Percentiles rank a stretch among this genome's conserved stretches.
phyloP scores from a whole-genome alignment of 176 grass and related monocot genomes.

The Paspalum vaginatum region DNA sequence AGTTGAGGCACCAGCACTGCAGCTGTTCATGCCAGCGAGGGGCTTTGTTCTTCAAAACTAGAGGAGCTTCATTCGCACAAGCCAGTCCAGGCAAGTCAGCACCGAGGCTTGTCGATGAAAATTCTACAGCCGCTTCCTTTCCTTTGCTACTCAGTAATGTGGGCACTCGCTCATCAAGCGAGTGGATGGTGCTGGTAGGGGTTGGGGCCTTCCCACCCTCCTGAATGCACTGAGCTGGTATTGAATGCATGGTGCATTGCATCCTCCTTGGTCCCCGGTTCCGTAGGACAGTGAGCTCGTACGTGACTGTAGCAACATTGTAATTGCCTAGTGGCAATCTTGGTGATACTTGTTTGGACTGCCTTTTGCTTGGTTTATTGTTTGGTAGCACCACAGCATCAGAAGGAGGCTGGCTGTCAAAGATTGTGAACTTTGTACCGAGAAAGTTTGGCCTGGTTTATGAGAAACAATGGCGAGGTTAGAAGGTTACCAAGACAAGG shows the following conservation, averaged over 20 bases:
- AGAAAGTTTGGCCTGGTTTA: constrained; percentile 90
- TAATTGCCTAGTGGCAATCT: constrained; percentile 88
- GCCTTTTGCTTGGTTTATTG: constrained; percentile 66
- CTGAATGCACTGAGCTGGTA: constrained; percentile 69
- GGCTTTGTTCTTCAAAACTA: constrained; percentile 92
- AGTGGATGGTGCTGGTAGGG: constrained; percentile 65
- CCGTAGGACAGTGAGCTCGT: constrained; percentile 92
- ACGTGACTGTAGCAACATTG: constrained; percentile 74
- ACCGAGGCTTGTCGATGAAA: constrained; percentile 56
- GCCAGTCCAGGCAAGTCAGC: constrained; percentile 40
- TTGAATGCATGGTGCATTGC: constrained; percentile 88
- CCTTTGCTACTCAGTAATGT: constrained; percentile 54
- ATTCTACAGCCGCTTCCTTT: constrained; percentile 51
- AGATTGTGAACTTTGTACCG: constrained; percentile 95
- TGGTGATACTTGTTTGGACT: constrained; percentile 94
- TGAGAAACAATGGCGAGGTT: constrained; percentile 19
- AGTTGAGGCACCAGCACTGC: constrained; percentile 99
- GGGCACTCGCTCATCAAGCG: constrained; percentile 56
- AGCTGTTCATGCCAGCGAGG: constrained; percentile 97
- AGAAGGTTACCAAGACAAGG: background rate
- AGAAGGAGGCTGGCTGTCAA: constrained; percentile 82
- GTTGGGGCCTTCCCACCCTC: constrained; percentile 76
- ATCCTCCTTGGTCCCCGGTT: constrained; percentile 95
- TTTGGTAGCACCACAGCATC: constrained; percentile 52
- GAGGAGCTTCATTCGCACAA: constrained; percentile 38